Evolutionary conservation across 352 stramenopile species (phyloP).

Genomic region (Paralagenidium karlingii): DNA sequence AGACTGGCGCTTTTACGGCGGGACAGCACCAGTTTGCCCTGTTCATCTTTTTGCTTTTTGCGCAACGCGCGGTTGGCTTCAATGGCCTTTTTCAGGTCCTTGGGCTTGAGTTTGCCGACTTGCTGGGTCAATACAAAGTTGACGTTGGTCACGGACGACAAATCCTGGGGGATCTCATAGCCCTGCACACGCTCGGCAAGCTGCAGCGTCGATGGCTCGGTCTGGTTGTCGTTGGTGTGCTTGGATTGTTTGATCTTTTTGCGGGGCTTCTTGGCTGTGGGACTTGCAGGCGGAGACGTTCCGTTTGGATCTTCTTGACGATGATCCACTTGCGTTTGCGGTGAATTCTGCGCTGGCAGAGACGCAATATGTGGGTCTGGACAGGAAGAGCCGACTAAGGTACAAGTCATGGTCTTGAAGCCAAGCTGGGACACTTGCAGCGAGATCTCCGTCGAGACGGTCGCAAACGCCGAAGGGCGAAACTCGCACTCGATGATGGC

Average conservation of each 20-base stretch:
- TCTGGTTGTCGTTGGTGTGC: constrained; percentile 4
- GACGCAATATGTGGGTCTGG: constrained; percentile 9
- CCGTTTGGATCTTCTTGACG: not conserved
- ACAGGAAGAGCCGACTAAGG: constrained; percentile 42
- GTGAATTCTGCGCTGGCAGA: too few relatives aligned
- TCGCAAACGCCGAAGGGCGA: constrained; percentile 45
- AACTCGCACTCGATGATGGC: constrained; percentile 68
- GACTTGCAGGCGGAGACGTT: not conserved
- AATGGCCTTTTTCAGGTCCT: constrained; percentile 84
- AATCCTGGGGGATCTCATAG: constrained; percentile 47
- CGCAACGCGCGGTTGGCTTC: constrained; percentile 53
- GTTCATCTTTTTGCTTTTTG: constrained; percentile 49
- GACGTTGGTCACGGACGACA: constrained; percentile 47
- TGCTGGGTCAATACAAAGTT: constrained; percentile 85
- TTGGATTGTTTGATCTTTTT: constrained; percentile 1
- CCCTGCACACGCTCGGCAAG: too few relatives aligned
- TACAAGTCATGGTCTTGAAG: constrained; percentile 50
- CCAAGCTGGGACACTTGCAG: constrained; percentile 68
- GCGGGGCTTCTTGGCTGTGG: constrained; percentile 1
- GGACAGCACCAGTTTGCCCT: constrained; percentile 21
- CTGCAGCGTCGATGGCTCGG: too few relatives aligned
- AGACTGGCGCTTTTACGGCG: constrained; percentile 3
- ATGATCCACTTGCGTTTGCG: too few relatives aligned
- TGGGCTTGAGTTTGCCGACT: constrained; percentile 79
- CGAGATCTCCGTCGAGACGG: constrained; percentile 45